Conservation (phyloP, 129 eudicot species). For the Deinandra increscens region DNA sequence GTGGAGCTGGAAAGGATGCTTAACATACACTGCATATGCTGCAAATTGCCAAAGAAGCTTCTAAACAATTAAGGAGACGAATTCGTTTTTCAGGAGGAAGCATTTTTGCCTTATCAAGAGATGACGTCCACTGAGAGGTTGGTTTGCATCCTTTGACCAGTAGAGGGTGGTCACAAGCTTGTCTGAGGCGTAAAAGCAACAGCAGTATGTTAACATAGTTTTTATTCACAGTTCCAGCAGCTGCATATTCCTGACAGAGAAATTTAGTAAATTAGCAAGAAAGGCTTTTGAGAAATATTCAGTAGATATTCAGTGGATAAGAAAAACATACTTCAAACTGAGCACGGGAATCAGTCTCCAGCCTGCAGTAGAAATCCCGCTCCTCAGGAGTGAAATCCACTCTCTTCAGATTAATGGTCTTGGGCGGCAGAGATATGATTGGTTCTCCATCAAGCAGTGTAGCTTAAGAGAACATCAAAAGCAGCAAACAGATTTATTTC, state of each 20-base stretch:
- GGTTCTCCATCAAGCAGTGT: conserved; percentile 97
- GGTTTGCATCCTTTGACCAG: conserved; percentile 73
- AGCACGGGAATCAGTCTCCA: conserved; percentile 91
- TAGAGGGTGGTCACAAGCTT: conserved; percentile 99
- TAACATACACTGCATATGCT: conserved; percentile 76
- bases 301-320: conserved; percentile 10
- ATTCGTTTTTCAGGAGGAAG: conserved; percentile 65
- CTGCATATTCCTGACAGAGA: conserved; percentile 73
- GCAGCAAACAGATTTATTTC: conserved; percentile 24
- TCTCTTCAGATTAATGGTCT: conserved; percentile 67
- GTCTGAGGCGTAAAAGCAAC: conserved; percentile 96
- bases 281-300: neutral
- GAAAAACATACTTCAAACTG: conserved; percentile 72
- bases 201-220: conserved; percentile 89
- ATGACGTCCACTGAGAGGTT: conserved; percentile 56
- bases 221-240: conserved; percentile 95
- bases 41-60: conserved; percentile 81
- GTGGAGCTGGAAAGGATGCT: conserved; percentile 10
- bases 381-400: conserved; percentile 88
- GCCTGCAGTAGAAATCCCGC: conserved; percentile 76
- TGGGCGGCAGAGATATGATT: conserved; percentile 81
- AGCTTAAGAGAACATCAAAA: conserved; percentile 41
- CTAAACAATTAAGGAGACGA: conserved; percentile 68
- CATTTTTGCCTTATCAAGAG: conserved; percentile 71
- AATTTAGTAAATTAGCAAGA: neutral